Percentiles rank a stretch among this genome's conserved stretches.
phyloP scores from a whole-genome alignment of 192 early-diverging fungal species.

The Chytriomyces sp. region DNA sequence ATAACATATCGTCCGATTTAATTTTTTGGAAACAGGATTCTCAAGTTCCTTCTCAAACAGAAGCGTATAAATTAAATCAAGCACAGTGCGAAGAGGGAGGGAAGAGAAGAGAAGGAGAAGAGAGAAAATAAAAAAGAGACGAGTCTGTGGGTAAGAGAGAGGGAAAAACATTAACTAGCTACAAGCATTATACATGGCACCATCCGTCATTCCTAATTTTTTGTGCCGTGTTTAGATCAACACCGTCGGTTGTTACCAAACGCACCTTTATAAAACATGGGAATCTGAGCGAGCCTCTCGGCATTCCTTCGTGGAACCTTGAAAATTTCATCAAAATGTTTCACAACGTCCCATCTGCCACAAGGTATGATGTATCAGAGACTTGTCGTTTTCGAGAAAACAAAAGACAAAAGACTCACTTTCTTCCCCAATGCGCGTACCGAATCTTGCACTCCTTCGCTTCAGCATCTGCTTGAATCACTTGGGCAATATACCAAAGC shows the following conservation, averaged over 20 bases:
- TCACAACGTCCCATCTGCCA: neutral
- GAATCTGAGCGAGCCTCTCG: neutral
- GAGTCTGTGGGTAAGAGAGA: neutral
- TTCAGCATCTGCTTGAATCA: neutral
- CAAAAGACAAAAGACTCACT: neutral
- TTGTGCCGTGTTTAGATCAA: neutral
- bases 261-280: neutral
- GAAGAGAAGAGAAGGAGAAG: neutral
- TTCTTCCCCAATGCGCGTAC: conserved; percentile 26
- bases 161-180: neutral
- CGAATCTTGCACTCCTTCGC: conserved; percentile 2
- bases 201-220: conserved; percentile 1
- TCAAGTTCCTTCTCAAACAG: too few relatives aligned
- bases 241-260: neutral
- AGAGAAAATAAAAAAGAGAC: neutral
- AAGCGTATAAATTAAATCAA: too few relatives aligned
- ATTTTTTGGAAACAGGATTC: too few relatives aligned
- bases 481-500: conserved; percentile 12
- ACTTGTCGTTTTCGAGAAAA: too few relatives aligned
- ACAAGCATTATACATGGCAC: neutral
- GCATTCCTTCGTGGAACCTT: neutral
- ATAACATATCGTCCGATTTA: too few relatives aligned
- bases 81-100: neutral
- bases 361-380: too few relatives aligned
- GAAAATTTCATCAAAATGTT: neutral